Conservation (phyloP, 1,284 basidiomycete species). For the Leccinum idahoense region DNA sequence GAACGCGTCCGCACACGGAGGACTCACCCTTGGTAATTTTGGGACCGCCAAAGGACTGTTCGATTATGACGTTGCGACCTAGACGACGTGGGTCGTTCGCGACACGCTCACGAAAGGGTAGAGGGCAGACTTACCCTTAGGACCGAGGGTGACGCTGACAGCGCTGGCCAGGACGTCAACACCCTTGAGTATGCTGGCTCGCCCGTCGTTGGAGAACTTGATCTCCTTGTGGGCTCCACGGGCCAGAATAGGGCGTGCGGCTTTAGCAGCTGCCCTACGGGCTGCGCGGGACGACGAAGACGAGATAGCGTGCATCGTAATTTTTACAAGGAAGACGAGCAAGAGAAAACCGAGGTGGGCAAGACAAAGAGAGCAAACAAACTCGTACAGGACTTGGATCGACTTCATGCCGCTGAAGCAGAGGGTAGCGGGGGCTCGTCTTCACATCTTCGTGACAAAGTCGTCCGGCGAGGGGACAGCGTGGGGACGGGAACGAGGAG, state of each 20-base stretch:
- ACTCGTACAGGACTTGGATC: too few relatives aligned
- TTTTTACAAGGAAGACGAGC: neutral
- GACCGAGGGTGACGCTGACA: conserved; percentile 92
- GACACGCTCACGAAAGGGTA: conserved; percentile 9
- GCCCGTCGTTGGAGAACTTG: conserved; percentile 94
- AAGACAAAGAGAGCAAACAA: neutral
- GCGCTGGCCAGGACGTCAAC: conserved; percentile 96
- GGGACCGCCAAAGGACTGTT: conserved; percentile 95
- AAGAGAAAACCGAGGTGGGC: neutral
- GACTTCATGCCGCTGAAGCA: too few relatives aligned
- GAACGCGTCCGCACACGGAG: too few relatives aligned
- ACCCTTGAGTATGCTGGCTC: conserved; percentile 91
- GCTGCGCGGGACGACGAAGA: conserved; percentile 40
- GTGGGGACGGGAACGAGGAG: too few relatives aligned
- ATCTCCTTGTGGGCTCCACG: conserved; percentile 93
- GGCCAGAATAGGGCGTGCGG: conserved; percentile 37
- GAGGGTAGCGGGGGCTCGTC: too few relatives aligned
- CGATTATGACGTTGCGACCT: conserved; percentile 98
- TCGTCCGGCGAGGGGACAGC: too few relatives aligned
- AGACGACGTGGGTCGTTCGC: neutral
- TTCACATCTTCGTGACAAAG: too few relatives aligned
- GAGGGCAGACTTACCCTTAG: conserved; percentile 65
- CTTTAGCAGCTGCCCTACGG: conserved; percentile 46
- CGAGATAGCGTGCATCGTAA: conserved; percentile 24
- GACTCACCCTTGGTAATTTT: conserved; percentile 91